These are phyloP conservation scores for Rickenella mellea DNA, from an alignment of 768 basidiomycete species.

Conservation along the genomic window DNA sequence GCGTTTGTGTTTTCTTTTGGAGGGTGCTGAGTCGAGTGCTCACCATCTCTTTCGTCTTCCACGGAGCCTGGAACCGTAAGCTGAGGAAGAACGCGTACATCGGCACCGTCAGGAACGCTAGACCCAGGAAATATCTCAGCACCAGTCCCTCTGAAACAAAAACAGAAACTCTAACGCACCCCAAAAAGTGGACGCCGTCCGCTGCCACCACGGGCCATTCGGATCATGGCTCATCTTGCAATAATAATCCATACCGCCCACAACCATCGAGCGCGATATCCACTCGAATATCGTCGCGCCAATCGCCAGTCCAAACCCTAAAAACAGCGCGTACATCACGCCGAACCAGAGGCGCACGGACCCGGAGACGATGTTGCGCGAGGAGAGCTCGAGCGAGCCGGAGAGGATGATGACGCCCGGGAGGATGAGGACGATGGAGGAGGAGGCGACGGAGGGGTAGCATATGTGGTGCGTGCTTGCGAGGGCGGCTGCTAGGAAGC, in stretches of 20 bases:
- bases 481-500: constrained; percentile 70
- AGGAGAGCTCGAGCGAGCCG: constrained; percentile 71
- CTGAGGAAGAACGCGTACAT: constrained; percentile 59
- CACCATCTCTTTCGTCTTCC: constrained; percentile 47
- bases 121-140: background rate
- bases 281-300: constrained; percentile 60
- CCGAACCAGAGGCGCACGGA: constrained; percentile 77
- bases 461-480: constrained; percentile 63
- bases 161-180: constrained; percentile 29
- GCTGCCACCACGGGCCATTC: constrained; percentile 62
- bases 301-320: constrained; percentile 77
- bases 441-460: constrained; percentile 72
- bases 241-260: constrained; percentile 47
- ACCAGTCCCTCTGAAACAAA: background rate
- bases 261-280: constrained; percentile 36
- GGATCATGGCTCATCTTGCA: constrained; percentile 50
- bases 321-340: constrained; percentile 67
- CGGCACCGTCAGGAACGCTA: constrained; percentile 66
- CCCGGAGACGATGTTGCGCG: constrained; percentile 76
- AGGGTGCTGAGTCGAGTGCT: constrained; percentile 10
- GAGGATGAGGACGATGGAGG: constrained; percentile 70
- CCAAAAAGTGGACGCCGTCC: constrained; percentile 64
- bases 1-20: background rate
- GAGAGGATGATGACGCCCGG: constrained; percentile 68
- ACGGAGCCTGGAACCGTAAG: constrained; percentile 54